Base-by-base conservation (phyloP, 352 stramenopile species). In the Peronospora farinosa region DNA sequence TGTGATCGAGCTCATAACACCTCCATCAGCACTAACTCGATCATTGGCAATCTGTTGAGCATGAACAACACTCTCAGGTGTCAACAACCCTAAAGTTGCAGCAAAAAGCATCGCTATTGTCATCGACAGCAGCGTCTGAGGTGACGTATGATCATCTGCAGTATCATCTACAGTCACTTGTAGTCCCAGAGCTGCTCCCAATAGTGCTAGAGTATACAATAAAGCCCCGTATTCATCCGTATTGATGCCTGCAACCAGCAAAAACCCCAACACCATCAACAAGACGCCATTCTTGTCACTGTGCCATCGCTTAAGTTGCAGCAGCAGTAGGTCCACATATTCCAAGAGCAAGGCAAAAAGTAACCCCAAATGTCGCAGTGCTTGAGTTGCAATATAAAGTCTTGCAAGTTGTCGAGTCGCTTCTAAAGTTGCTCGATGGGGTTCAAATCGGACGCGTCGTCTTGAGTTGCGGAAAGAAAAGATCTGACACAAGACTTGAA, bases 311-410 rank as follows among this genome's bases (percentile, higher is more conserved):
- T 67, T 64, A 16, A 84, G 35, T 30, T 74, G 72, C 46, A 65
- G 64, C 23, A 86, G 53, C 23, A 86, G 51, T 53, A 89, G 43
- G 21, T 65, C 67, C 17, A 68, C 45, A 60, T 78, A 63, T 50
- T 86, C 73, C 31, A 89, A 44, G 43, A 89, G 49, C 41, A 89
- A 85, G 40, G 74, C 75, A 40, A 87, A 80, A n/a, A 87, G 56
- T 45, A 83, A 63, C 1, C 75, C 78, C 27, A 87, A 89, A 41
- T 86, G 74, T 27, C 74, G 62, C 19, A 89, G 58, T 32, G 78
- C 72, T n/a, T 78, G 70, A 7, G 59, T 60, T 8, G 65, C 59
- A 15, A 86, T 44, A 52, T 67, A 86, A 38, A 72, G 70, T 44
- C 65, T 65, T 23, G 64, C 62, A 7, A 85, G 51, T 16, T 74